Evolutionary conservation across 106 monocot genomes (phyloP), one percentile per base, ranked within the genome.

Genomic region (Platanthera zijinensis): DNA sequence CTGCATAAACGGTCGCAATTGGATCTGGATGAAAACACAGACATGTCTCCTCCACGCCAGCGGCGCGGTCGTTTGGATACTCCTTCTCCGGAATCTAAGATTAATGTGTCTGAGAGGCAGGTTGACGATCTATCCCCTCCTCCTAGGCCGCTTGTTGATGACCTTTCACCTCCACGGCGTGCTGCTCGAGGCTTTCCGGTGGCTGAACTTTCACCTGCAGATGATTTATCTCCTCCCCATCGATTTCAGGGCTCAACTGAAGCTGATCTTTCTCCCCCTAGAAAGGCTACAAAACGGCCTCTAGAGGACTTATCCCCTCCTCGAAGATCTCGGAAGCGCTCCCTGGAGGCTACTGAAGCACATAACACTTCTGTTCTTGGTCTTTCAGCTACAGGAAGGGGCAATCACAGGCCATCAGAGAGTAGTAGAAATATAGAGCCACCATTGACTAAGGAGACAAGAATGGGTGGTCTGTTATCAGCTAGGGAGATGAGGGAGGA

Each of bases 381-480:
- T 30, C 64, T 28, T 30, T 30, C 64, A 30, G 10, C 22, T 62
- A 62, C 21, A 6, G 5, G 19, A 62, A 21, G 18, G 21, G 62
- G 8, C 19, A 22, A 22, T 62, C 63, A 63, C 25, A 22, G 8
- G 21, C 28, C 11, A 66, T 32, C 18, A 66, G 66, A 70, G 48
- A 47, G 48, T 48, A 9, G 17, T 48, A 17, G 70, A 17, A 80
- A 30, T 66, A 66, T 78, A 22, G 81, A 81, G 39, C 57, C 48
- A 14, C 48, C 59, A 63, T 6, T 72, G 15, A 7, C 73, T 39
- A 85, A 82, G 76, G 85, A 78, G 64, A 12, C 59, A 28, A 74
- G 50, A 8, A 88, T 62, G 67, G 56, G 82, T 30, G 90, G 93
- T 15, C 75, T 93, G 66, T 80, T 93, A 45, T 76, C 88, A 14